Percentiles rank a stretch among this genome's conserved stretches.
Conservation (phyloP, 768 basidiomycete species). For the Termitomyces heimii region DNA sequence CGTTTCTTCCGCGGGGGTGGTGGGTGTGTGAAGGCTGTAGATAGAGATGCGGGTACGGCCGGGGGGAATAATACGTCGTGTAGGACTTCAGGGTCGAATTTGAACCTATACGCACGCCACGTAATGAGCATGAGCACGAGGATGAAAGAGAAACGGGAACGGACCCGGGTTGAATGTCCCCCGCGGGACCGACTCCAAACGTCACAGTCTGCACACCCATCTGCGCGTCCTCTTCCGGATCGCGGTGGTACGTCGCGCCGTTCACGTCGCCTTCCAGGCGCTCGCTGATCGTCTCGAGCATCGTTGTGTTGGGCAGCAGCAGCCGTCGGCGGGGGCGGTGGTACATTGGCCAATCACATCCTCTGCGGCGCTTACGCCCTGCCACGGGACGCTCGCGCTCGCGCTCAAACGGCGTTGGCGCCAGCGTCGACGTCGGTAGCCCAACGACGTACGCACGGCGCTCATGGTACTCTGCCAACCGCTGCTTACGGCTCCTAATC, state of each 20-base stretch:
- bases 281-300: slow-evolving; percentile 35
- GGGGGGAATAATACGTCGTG: slow-evolving; percentile 39
- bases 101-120: slow-evolving; percentile 32
- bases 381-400: slow-evolving; percentile 22
- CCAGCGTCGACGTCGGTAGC: slow-evolving; percentile 12
- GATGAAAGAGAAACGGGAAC: slow-evolving; percentile 5
- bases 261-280: slow-evolving; percentile 25
- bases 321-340: slow-evolving; percentile 19
- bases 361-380: slow-evolving; percentile 38
- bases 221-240: slow-evolving; percentile 34
- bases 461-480: slow-evolving; percentile 60
- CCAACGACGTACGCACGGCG: slow-evolving; percentile 48
- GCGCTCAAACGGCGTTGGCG: neutral
- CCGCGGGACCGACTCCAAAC: slow-evolving; percentile 35
- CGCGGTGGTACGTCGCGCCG: slow-evolving; percentile 18
- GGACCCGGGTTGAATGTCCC: slow-evolving; percentile 39
- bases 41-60: too few species aligned
- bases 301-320: slow-evolving; percentile 33
- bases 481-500: slow-evolving; percentile 57
- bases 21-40: slow-evolving; percentile 13
- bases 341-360: slow-evolving; percentile 25
- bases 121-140: neutral
- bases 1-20: slow-evolving; percentile 32
- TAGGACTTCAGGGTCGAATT: slow-evolving; percentile 42
- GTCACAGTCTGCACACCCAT: slow-evolving; percentile 42